A percentile compares a stretch with the other conserved stretches of the same genome.
These are phyloP conservation scores for Exophiala oligosperma DNA, from an alignment of 2,329 filamentous ascomycete genomes.

Conservation along the genomic window DNA sequence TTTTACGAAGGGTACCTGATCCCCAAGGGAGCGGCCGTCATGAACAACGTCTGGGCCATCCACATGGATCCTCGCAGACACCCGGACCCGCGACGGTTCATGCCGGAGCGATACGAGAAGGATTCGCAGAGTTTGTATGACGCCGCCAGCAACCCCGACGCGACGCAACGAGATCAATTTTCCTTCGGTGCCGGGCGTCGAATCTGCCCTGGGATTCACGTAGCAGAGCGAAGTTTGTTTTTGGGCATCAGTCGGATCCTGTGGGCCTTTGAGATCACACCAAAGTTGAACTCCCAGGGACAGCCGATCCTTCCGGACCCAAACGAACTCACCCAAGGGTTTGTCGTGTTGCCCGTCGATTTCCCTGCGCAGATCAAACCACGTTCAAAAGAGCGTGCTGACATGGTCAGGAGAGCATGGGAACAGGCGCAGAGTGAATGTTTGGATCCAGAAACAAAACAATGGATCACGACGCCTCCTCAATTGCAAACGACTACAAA, in stretches of 20 bases:
- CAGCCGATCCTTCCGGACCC: slow-evolving; percentile 38
- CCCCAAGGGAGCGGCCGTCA: slow-evolving; percentile 23
- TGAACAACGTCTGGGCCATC: slow-evolving; percentile 29
- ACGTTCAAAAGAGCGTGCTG: slow-evolving; percentile 34
- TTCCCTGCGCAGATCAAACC: slow-evolving; percentile 40
- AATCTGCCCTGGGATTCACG: slow-evolving; percentile 49
- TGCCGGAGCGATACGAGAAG: slow-evolving; percentile 33
- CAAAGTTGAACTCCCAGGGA: slow-evolving; percentile 26
- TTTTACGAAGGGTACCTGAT: slow-evolving; percentile 25
- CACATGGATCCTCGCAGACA: slow-evolving; percentile 32
- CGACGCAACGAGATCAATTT: slow-evolving; percentile 12
- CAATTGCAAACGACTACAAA: no score
- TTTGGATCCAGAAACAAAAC: slow-evolving; percentile 12
- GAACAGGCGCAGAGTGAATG: slow-evolving; percentile 1
- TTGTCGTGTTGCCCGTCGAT: slow-evolving; percentile 45
- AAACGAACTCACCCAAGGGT: slow-evolving; percentile 44
- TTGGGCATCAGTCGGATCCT: slow-evolving; percentile 51
- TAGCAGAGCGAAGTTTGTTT: slow-evolving; percentile 53
- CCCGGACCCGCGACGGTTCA: slow-evolving; percentile 33
- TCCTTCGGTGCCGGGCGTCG: slow-evolving; percentile 45
- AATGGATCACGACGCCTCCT: slow-evolving; percentile 2
- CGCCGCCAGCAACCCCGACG: slow-evolving; percentile 33
- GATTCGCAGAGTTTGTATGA: slow-evolving; percentile 33
- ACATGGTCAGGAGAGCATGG: slow-evolving; percentile 18
- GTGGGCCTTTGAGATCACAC: slow-evolving; percentile 45